Evolutionary conservation across 768 basidiomycete genomes (phyloP), one percentile per base, ranked within the genome.

Genomic region (Leccinum olivaceopallidum): DNA sequence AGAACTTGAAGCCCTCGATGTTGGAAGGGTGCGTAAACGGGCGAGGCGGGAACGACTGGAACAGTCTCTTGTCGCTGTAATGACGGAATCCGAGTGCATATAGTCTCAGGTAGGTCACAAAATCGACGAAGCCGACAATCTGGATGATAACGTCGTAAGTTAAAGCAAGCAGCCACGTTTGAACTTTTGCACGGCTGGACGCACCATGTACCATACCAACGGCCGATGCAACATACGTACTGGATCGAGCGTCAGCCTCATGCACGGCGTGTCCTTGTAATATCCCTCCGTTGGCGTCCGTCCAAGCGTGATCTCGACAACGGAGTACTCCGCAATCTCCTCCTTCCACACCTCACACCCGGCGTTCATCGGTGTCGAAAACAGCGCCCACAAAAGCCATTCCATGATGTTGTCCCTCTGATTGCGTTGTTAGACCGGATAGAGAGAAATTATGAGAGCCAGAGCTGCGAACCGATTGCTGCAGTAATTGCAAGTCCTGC

Each of bases 321-420:
- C 60, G 6, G 67, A 55, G 64, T 87, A 88, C 20, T 67, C 75
- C 9, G 79, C 74, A 2, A 87, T 64, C 66, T 87, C 87, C 2
- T 82, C 82, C 13, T 72, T 66, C 79, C 83, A 83, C 39, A 78
- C 79, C 16, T 74, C 61, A 22, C 63, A 56, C 5, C 63, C 53
- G 10, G 73, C 66, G 5, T 74, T 67, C 30, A 71, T 67, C 6
- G 78, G 72, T 3, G 76, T 70, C 1, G 80, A 80, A 67, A 87
- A 88, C 26, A 88, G 60, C 0, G 85, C 82, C 86, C 86, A 89
- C 6, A 85, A 75, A 18, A 88, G 68, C 87, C 86, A 89, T 51
- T 86, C 84, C 6, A 76, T 52, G 44, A 82, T 71, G 60, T 88
- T 86, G 18, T 81, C 77, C 20, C 78, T 78, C 54, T 74, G 77